Base-by-base conservation (phyloP, 441 rosid genomes). In the Mallotus japonicus region DNA sequence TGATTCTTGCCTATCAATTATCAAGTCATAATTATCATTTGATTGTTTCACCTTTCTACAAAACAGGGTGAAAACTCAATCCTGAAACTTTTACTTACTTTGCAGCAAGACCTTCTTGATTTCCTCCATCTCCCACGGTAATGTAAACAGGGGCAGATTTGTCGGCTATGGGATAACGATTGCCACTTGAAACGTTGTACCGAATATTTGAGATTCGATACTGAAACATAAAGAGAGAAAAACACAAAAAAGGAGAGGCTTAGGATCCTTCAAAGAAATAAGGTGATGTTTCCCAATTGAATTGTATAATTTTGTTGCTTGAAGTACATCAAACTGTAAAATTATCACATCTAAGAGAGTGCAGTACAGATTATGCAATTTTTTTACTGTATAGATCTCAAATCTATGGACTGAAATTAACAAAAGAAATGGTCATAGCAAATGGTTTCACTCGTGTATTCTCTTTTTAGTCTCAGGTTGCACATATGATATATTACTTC, bases 101-200 rank as follows among this genome's bases (percentile, higher is more conserved):
- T 82, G 65, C 85, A 8, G 98, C 97, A 53, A 95, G 93, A 77
- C 98, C 98, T 87, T 90, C 97, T 82, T 91, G 98, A 79, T 95
- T 95, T 79, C 99, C 99, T 67, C 99, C 98, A 73, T 95, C 98
- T 76, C 99, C 97, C 69, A 91, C 96, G 9, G 96, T 95, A 20
- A 91, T 85, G 81, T 92, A 95, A 70, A 95, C 84, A 1, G 99
- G 98, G 63, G 98, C 96, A 40, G 88, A 87, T 68, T 85, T 84
- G 82, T 95, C 95, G 22, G 93, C 84, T 70, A 87, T 73, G 4
- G 98, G 98, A 78, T 64, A 84, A 61, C 78, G 72, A 34, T 86
- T 83, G 44, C 98, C 95, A 67, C 87, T 85, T 66, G 97, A 87
- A 47, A 91, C 75, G 57, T 89, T 88, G 82, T 88, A 91, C 59